Percentiles rank a stretch among this genome's conserved stretches.
Evolutionary conservation across 495 filamentous ascomycete species (phyloP).

Genomic region (Talaromyces thailandensis): DNA sequence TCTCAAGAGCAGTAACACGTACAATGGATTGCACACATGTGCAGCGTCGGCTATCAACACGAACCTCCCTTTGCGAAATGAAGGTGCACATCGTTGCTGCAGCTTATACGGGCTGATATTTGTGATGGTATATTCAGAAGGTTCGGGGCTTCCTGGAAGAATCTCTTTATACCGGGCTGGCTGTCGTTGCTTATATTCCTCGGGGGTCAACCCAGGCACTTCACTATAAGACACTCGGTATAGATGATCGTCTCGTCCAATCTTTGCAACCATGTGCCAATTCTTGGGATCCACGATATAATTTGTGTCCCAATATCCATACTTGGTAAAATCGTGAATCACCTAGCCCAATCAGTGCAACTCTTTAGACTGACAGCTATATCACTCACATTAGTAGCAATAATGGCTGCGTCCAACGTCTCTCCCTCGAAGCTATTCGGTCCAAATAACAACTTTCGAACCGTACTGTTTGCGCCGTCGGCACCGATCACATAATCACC

Average conservation of each 20-base stretch:
- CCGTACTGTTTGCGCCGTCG: conserved; percentile 48
- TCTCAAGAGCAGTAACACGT: conserved; percentile 5
- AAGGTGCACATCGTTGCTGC: conserved; percentile 50
- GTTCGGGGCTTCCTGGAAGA: conserved; percentile 50
- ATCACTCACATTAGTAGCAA: conserved; percentile 50
- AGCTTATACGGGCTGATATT: conserved; percentile 50
- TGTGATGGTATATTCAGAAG: conserved; percentile 44
- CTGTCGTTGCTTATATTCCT: conserved; percentile 45
- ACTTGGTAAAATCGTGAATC: conserved; percentile 48
- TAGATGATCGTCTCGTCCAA: conserved; percentile 45
- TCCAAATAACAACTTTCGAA: conserved; percentile 47
- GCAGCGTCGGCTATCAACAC: conserved; percentile 50
- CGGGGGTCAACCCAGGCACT: conserved; percentile 35
- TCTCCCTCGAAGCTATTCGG: conserved; percentile 47
- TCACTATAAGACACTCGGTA: conserved; percentile 56
- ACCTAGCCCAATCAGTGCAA: conserved; percentile 23
- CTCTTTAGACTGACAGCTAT: not conserved
- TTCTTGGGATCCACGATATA: conserved; percentile 52
- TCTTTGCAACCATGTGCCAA: conserved; percentile 52
- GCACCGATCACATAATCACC: conserved; percentile 51
- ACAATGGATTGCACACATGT: conserved; percentile 39
- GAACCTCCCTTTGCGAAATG: conserved; percentile 47
- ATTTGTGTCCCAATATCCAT: conserved; percentile 45
- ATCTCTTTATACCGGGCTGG: conserved; percentile 45
- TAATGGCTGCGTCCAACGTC: conserved; percentile 49